Percentiles rank a stretch among this genome's conserved stretches.
phyloP scores from a whole-genome alignment of 2,329 filamentous ascomycete species.

The Polytolypa hystricis region DNA sequence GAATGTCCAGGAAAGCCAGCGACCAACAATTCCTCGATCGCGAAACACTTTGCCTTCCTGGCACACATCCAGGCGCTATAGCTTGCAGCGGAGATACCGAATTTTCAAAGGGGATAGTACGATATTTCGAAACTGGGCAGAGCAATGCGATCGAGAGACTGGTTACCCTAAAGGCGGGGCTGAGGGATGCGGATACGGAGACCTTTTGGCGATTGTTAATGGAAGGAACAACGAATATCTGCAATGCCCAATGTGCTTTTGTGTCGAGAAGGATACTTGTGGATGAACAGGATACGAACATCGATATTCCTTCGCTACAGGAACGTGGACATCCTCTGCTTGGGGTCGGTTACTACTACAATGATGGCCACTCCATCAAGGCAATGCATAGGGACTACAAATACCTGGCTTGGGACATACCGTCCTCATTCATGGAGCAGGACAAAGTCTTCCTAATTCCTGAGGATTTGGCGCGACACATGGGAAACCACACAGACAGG shows the following conservation, averaged over 20 bases:
- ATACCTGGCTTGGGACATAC: constrained; percentile 54
- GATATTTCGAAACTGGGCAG: constrained; percentile 39
- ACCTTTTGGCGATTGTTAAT: constrained; percentile 55
- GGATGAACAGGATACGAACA: constrained; percentile 46
- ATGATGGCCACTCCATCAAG: constrained; percentile 44
- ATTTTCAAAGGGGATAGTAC: neutral
- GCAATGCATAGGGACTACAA: constrained; percentile 49
- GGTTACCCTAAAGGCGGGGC: constrained; percentile 46
- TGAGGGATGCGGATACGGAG: constrained; percentile 44
- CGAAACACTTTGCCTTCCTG: constrained; percentile 2
- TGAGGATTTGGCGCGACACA: constrained; percentile 48
- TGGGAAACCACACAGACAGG: constrained; percentile 47
- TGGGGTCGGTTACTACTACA: constrained; percentile 56
- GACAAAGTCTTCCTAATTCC: constrained; percentile 61
- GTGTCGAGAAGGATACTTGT: constrained; percentile 53
- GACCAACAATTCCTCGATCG: neutral
- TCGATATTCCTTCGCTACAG: constrained; percentile 51
- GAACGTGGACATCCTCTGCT: constrained; percentile 53
- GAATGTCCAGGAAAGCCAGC: neutral
- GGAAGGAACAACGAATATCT: constrained; percentile 52
- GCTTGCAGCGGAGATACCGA: neutral
- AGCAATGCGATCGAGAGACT: constrained; percentile 51
- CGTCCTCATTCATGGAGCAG: constrained; percentile 58
- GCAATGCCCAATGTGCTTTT: constrained; percentile 56
- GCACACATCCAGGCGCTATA: neutral